Evolutionary conservation across 306 rosid genomes (phyloP).

Genomic region (Ziziphus jujuba): DNA sequence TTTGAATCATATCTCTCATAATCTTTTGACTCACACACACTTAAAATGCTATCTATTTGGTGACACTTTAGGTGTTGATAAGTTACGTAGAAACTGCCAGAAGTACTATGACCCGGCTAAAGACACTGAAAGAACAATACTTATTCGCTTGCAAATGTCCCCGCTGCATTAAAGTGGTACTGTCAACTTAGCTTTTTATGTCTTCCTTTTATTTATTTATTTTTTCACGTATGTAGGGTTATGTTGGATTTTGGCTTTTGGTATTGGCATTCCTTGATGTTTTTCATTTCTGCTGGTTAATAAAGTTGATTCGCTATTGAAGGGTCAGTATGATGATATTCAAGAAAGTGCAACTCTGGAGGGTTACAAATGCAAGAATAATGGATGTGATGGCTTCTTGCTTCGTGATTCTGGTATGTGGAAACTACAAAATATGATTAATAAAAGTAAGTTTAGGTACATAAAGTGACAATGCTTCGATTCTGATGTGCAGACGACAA

Average conservation of each 20-base stretch:
- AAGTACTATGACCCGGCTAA: constrained; percentile 82
- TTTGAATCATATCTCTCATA: background rate
- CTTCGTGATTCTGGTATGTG: constrained; percentile 66
- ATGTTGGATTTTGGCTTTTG: constrained; percentile 13
- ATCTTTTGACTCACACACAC: background rate
- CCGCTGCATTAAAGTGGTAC: constrained; percentile 75
- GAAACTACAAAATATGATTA: background rate
- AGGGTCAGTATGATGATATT: constrained; percentile 73
- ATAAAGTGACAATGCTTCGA: background rate
- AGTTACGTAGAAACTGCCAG: constrained; percentile 91
- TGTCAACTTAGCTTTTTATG: constrained; percentile 18
- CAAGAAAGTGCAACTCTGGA: constrained; percentile 79
- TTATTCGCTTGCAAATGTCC: constrained; percentile 74
- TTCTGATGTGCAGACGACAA: constrained; percentile 47
- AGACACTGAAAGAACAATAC: constrained; percentile 80
- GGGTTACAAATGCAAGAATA: constrained; percentile 77
- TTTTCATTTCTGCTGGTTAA: constrained; percentile 17
- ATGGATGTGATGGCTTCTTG: constrained; percentile 74
- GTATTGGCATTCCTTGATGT: constrained; percentile 7
- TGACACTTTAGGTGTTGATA: constrained; percentile 59
- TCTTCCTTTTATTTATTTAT: constrained; percentile 16
- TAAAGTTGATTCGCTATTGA: constrained; percentile 42
- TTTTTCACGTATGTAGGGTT: background rate
- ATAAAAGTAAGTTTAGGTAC: background rate
- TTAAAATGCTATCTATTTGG: constrained; percentile 22